Evolutionary conservation across 2,329 filamentous ascomycete genomes (phyloP).

Genomic region (Acrocalymma vagum): DNA sequence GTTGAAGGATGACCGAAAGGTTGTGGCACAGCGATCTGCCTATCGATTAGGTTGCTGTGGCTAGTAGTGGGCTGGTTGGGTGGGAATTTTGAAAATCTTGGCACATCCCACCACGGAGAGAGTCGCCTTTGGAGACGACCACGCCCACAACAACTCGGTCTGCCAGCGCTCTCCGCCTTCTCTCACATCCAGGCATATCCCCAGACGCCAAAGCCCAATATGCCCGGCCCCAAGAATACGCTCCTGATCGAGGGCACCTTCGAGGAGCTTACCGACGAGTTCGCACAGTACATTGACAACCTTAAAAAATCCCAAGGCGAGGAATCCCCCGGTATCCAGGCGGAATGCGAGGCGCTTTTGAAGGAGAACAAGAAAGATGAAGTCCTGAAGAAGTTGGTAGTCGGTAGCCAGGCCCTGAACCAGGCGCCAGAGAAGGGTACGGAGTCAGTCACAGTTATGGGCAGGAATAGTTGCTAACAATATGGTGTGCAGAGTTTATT

Average conservation of each 20-base stretch:
- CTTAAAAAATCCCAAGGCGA: conserved; percentile 71
- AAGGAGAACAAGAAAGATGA: conserved; percentile 77
- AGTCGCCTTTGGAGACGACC: conserved; percentile 9
- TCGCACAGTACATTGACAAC: conserved; percentile 91
- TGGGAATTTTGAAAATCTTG: conserved; percentile 36
- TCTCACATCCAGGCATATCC: conserved; percentile 29
- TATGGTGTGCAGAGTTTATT: conserved; percentile 74
- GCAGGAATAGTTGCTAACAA: conserved; percentile 31
- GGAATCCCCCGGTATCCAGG: conserved; percentile 61
- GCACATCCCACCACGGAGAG: conserved; percentile 20
- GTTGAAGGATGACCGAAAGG: too few relatives aligned
- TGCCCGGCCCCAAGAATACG: conserved; percentile 69
- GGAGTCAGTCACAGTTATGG: conserved; percentile 17
- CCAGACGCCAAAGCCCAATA: conserved; percentile 46
- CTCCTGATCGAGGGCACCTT: conserved; percentile 89
- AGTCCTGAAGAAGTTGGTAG: conserved; percentile 87
- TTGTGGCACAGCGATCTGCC: too few relatives aligned
- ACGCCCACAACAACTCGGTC: conserved; percentile 15
- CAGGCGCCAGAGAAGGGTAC: conserved; percentile 85
- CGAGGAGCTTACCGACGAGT: conserved; percentile 90
- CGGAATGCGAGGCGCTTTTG: conserved; percentile 76
- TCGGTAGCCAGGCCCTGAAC: conserved; percentile 79
- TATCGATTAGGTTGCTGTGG: too few relatives aligned
- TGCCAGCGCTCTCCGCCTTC: conserved; percentile 10
- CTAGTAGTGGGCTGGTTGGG: conserved; percentile 22